phyloP scores from a whole-genome alignment of 192 early-diverging fungal species.

The Chytriomyces confervae region DNA sequence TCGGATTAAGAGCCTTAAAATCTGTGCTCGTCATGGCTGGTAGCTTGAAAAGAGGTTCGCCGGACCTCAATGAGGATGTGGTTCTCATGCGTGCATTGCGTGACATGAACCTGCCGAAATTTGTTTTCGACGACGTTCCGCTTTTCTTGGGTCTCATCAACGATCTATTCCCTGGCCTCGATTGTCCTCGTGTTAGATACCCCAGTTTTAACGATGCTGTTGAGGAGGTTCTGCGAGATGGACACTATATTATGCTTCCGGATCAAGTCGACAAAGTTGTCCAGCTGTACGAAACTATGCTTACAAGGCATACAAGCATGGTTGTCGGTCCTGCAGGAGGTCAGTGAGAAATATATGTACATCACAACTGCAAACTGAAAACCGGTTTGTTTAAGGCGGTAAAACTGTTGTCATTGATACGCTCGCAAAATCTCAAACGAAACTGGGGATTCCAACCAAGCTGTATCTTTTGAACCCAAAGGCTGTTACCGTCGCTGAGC shows the following conservation, averaged over 20 bases:
- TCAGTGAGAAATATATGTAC: not conserved
- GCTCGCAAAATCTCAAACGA: conserved; percentile 64
- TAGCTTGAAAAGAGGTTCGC: conserved; percentile 64
- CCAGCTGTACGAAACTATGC: conserved; percentile 69
- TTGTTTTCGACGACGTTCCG: conserved; percentile 70
- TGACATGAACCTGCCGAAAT: conserved; percentile 71
- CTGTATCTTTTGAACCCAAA: conserved; percentile 67
- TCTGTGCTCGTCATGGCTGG: conserved; percentile 70
- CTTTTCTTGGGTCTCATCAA: conserved; percentile 64
- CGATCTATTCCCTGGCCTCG: conserved; percentile 66
- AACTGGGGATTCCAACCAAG: conserved; percentile 63
- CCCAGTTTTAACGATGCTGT: conserved; percentile 71
- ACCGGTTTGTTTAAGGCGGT: conserved; percentile 39
- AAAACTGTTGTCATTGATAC: conserved; percentile 68
- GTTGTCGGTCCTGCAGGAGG: conserved; percentile 65
- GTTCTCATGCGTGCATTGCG: conserved; percentile 66
- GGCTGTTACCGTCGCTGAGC: conserved; percentile 64
- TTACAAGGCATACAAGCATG: conserved; percentile 66
- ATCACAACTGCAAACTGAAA: not conserved
- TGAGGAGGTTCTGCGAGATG: conserved; percentile 61
- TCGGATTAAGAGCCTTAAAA: conserved; percentile 64
- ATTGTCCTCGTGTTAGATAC: conserved; percentile 66
- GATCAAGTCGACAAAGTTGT: conserved; percentile 70
- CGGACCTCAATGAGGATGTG: conserved; percentile 65
- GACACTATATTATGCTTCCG: conserved; percentile 60